These are phyloP conservation scores for Saccharomycopsis selenospora DNA, from an alignment of 805 yeast species.

Conservation along the genomic window DNA sequence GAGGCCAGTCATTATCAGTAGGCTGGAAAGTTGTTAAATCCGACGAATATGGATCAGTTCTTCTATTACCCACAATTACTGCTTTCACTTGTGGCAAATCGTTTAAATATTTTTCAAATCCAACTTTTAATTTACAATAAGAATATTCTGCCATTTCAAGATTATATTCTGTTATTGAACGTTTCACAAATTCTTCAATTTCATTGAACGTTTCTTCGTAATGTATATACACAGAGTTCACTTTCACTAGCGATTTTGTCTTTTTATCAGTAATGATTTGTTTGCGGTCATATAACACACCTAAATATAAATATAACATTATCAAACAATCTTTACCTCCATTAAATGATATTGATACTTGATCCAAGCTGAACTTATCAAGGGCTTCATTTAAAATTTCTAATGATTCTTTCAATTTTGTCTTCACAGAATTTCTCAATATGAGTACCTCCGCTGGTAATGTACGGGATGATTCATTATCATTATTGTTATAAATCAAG, in stretches of 20 bases:
- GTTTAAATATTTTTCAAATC: conserved; percentile 56
- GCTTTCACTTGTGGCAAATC: conserved; percentile 52
- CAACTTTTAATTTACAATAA: conserved; percentile 48
- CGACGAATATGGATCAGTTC: conserved; percentile 79
- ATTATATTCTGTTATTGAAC: conserved; percentile 47
- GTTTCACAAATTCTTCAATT: conserved; percentile 55
- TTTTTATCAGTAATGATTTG: conserved; percentile 19
- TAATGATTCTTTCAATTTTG: conserved; percentile 12
- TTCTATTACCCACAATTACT: conserved; percentile 80
- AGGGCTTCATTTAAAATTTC: conserved; percentile 11
- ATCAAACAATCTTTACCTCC: conserved; percentile 98
- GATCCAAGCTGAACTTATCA: conserved; percentile 29
- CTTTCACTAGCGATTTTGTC: conserved; percentile 24
- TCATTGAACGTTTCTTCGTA: conserved; percentile 67
- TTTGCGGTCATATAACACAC: conserved; percentile 33
- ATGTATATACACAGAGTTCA: conserved; percentile 67
- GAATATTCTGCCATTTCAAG: conserved; percentile 38
- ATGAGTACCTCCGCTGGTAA: conserved; percentile 5
- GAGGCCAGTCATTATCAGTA: conserved; percentile 92
- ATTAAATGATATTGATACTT: conserved; percentile 77
- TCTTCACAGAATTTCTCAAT: conserved; percentile 12
- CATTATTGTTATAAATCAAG: no score
- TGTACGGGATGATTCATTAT: conserved; percentile 3
- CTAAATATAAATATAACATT: conserved; percentile 66
- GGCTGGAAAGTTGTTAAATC: conserved; percentile 50